Percentiles rank a stretch among this genome's conserved stretches.
Conservation (phyloP, 108 stramenopile species). For the Fragilaria crotonensis region DNA sequence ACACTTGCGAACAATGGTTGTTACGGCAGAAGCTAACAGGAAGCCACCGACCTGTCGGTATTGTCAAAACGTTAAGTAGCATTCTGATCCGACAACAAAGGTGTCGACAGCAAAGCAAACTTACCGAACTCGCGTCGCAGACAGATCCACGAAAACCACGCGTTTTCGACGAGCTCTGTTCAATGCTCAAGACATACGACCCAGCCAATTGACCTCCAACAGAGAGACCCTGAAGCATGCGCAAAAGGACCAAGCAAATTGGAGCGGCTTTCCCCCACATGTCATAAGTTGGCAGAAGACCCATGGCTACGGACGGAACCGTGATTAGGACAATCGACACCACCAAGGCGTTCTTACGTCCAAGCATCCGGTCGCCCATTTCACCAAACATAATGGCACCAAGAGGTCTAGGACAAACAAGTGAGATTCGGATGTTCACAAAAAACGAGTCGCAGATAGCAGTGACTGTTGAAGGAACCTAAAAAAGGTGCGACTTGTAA, state of each 20-base stretch:
- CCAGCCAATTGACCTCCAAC: conserved; percentile 84
- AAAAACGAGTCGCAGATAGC: background rate
- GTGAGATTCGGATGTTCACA: conserved; percentile 12
- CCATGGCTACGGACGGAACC: conserved; percentile 78
- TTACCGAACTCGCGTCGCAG: conserved; percentile 62
- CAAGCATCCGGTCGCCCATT: conserved; percentile 60
- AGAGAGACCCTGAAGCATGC: conserved; percentile 80
- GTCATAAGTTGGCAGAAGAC: conserved; percentile 71
- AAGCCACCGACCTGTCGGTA: conserved; percentile 54
- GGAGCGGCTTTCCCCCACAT: conserved; percentile 53
- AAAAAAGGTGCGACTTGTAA: conserved; percentile 17
- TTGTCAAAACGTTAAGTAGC: too few species aligned
- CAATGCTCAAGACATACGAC: conserved; percentile 58
- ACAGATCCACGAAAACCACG: conserved; percentile 59
- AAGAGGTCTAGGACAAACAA: conserved; percentile 17
- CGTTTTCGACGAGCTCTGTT: conserved; percentile 38
- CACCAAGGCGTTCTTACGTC: conserved; percentile 54
- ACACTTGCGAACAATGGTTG: conserved; percentile 40
- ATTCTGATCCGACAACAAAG: background rate
- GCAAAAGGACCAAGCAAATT: conserved; percentile 47
- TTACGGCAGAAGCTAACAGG: conserved; percentile 48
- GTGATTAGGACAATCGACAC: conserved; percentile 65
- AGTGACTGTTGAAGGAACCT: conserved; percentile 8
- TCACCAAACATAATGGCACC: conserved; percentile 65
- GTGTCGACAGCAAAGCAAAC: conserved; percentile 4